A percentile compares a stretch with the other conserved stretches of the same genome.
Evolutionary conservation across 129 eudicot genomes (phyloP).

Genomic region (Centella asiatica): DNA sequence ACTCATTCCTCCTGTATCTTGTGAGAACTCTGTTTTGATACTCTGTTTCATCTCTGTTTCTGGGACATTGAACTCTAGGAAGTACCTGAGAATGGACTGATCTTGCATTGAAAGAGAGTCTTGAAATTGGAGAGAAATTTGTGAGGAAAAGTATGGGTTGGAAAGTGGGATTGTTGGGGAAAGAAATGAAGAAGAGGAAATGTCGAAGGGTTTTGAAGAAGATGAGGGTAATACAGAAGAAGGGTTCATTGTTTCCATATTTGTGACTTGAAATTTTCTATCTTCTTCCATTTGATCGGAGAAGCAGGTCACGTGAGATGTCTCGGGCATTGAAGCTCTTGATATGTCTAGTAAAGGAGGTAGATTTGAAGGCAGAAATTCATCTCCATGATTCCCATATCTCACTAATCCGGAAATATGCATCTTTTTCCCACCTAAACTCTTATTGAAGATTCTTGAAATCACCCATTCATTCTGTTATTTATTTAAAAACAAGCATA

Average conservation of each 20-base stretch:
- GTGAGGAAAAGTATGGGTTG: background rate
- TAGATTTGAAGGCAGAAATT: conserved; percentile 5
- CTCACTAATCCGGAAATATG: conserved; percentile 36
- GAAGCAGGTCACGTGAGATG: background rate
- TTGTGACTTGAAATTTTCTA: background rate
- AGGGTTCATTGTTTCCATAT: background rate
- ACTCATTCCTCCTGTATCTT: conserved; percentile 7
- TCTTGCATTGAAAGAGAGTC: background rate
- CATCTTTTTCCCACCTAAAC: conserved; percentile 47
- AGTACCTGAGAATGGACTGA: background rate
- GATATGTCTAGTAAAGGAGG: background rate
- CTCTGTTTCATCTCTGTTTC: background rate
- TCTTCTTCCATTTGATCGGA: background rate
- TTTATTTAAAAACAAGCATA: no score
- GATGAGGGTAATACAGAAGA: background rate
- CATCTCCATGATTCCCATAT: background rate
- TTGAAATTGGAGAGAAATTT: background rate
- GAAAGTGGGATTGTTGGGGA: background rate
- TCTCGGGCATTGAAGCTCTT: background rate
- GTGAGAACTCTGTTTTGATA: background rate
- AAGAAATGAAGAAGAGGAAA: background rate
- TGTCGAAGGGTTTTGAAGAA: no score
- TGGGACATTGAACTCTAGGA: background rate
- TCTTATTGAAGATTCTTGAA: conserved; percentile 65
- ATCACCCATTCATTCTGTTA: conserved; percentile 96